Evolutionary conservation across 495 filamentous ascomycete species (phyloP), one percentile per base, ranked within the genome.

Genomic region (Amphirosellinia nigrospora): DNA sequence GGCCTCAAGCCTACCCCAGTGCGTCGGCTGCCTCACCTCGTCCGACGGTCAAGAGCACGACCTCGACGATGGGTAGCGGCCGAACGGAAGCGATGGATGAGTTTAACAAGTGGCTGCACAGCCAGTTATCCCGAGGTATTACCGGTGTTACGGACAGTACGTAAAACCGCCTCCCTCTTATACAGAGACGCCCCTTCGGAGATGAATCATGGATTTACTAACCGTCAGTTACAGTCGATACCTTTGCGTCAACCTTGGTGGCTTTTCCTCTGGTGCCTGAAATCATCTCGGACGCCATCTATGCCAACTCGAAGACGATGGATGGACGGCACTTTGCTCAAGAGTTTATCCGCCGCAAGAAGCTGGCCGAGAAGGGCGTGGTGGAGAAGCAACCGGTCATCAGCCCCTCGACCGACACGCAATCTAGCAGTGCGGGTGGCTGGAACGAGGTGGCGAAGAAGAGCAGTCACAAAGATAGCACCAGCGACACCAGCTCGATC

Each of bases 401-500:
- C 79, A 75, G 72, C 45, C 84, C 72, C 73, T 84, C 84, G 62
- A 81, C 77, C 1, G 83, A 82, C 53, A 81, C 80, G 28, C 78
- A 74, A 59, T 83, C 83, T 26, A 86, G 81, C 63, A 83, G 78
- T 64, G 81, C 81, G 23, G 91, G 93, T 66, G 96, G 96, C 32
- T 98, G 96, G 96, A 97, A 88, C 75, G 96, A 98, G 82, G 96
- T 99, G 72, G 96, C 96, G 10, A 98, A 98, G 89, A 97, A 97
- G 86, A 86, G 84, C 72, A 79, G 80, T 19, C 73, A 79, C 69
- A 80, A 86, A 38, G 85, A 87, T n/a, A 74, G 78, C 43, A 58
- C 26, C 13, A 79, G 74, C 26, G 84, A 83, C 16, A 80, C 86
- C 73, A 86, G 88, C 70, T 83, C 86, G 80, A 83, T 69, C 79